Evolutionary conservation across 2,329 filamentous ascomycete species (phyloP).

Genomic region (Sclerotinia minor): DNA sequence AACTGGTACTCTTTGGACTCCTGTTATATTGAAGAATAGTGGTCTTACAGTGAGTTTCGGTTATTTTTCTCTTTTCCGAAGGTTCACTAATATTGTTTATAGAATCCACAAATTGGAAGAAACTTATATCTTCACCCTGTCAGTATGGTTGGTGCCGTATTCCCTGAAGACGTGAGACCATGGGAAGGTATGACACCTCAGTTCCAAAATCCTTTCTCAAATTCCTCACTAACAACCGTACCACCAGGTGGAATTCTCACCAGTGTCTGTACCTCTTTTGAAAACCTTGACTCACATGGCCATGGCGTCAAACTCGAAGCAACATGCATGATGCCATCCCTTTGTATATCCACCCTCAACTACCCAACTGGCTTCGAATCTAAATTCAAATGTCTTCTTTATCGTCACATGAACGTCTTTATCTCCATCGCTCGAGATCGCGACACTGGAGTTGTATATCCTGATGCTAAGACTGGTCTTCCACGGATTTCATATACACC

Average conservation of each 20-base stretch:
- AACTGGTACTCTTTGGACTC: constrained; percentile 73
- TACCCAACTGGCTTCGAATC: constrained; percentile 70
- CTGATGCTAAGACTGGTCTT: constrained; percentile 66
- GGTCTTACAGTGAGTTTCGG: constrained; percentile 60
- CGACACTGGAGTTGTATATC: constrained; percentile 71
- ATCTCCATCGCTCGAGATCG: constrained; percentile 76
- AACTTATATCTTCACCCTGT: constrained; percentile 83
- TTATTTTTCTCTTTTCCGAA: not conserved
- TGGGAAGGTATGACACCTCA: constrained; percentile 53
- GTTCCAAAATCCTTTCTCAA: not conserved
- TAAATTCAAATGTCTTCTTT: constrained; percentile 69
- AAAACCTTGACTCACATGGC: constrained; percentile 76
- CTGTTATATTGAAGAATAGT: constrained; percentile 73
- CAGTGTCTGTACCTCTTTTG: constrained; percentile 71
- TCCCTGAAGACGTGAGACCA: constrained; percentile 66
- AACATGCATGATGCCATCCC: constrained; percentile 69
- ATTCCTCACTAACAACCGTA: constrained; percentile 9
- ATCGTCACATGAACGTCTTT: constrained; percentile 68
- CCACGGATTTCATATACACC: constrained; percentile 69
- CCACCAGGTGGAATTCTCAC: constrained; percentile 67
- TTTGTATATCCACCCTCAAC: constrained; percentile 61
- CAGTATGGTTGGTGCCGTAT: constrained; percentile 59
- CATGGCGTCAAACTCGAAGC: constrained; percentile 83
- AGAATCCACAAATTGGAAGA: constrained; percentile 75
- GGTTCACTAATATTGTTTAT: constrained; percentile 23